Conservation (phyloP, 2,329 filamentous ascomycete genomes). For the Aspergillus aculeatus region DNA sequence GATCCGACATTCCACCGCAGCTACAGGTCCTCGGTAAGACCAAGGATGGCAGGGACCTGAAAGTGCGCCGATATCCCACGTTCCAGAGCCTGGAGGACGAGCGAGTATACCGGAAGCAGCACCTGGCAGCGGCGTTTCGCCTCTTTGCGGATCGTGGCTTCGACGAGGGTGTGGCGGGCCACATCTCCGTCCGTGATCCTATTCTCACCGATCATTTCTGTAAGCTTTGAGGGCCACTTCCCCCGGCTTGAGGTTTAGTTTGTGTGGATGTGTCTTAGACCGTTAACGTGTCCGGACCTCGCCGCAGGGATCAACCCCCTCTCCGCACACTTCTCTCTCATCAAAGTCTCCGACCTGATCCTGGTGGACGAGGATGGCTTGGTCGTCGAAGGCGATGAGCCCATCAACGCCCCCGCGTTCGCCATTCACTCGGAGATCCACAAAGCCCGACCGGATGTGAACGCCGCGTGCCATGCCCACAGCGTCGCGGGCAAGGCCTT, state of each 20-base stretch:
- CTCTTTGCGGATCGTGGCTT: conserved; percentile 20
- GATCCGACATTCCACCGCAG: neutral
- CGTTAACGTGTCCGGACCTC: no score
- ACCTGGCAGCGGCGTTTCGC: conserved; percentile 46
- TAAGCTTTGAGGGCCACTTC: neutral
- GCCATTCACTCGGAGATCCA: conserved; percentile 47
- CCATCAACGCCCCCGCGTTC: conserved; percentile 48
- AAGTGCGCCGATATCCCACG: neutral
- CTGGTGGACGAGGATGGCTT: conserved; percentile 46
- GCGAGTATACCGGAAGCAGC: conserved; percentile 23
- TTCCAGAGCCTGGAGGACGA: neutral
- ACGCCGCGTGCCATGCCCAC: conserved; percentile 48
- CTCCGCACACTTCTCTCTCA: conserved; percentile 20
- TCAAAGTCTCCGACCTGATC: conserved; percentile 42
- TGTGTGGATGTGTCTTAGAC: neutral
- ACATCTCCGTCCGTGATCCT: conserved; percentile 45
- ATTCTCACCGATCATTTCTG: conserved; percentile 33
- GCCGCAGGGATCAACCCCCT: neutral
- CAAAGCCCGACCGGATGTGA: conserved; percentile 57
- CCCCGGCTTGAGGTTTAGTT: no score
- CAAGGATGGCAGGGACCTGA: neutral
- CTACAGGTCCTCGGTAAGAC: neutral
- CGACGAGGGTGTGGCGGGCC: conserved; percentile 32
- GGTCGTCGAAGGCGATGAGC: conserved; percentile 38
- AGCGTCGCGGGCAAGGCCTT: conserved; percentile 47